Percentiles rank a stretch among this genome's conserved stretches.
Conservation (phyloP, 768 basidiomycete species). For the Suillus paluster region DNA sequence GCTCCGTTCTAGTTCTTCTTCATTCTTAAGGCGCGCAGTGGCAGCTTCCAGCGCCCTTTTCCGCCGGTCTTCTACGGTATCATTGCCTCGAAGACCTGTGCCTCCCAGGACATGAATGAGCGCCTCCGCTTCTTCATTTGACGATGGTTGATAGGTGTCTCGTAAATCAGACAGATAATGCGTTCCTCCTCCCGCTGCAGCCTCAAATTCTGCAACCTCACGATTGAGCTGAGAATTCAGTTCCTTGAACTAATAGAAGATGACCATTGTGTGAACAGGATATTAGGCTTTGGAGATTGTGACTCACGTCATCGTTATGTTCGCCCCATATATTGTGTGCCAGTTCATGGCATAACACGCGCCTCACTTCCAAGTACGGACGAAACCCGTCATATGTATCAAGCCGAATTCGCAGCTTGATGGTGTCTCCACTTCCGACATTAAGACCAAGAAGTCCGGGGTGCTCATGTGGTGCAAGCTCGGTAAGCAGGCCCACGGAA, state of each 20-base stretch:
- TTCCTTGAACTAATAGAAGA: conserved; percentile 63
- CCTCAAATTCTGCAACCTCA: conserved; percentile 73
- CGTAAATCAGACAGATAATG: conserved; percentile 48
- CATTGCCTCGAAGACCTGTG: conserved; percentile 28
- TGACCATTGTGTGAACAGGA: neutral
- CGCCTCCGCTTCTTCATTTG: conserved; percentile 61
- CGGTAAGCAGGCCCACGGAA: conserved; percentile 70
- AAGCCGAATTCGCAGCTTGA: conserved; percentile 72
- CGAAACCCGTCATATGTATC: conserved; percentile 76
- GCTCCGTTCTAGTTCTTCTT: conserved; percentile 72
- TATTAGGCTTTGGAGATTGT: neutral
- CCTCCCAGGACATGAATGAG: conserved; percentile 61
- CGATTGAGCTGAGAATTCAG: conserved; percentile 75
- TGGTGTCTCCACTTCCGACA: conserved; percentile 60
- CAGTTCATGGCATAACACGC: conserved; percentile 78
- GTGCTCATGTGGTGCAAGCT: conserved; percentile 44
- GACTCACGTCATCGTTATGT: conserved; percentile 71
- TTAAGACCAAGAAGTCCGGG: conserved; percentile 67
- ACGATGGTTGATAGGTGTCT: conserved; percentile 54
- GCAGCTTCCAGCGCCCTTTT: conserved; percentile 62
- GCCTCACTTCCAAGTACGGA: conserved; percentile 62
- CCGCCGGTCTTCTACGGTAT: conserved; percentile 63
- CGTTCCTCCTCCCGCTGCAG: conserved; percentile 52
- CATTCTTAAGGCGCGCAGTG: conserved; percentile 57
- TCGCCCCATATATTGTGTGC: conserved; percentile 76